A percentile compares a stretch with the other conserved stretches of the same genome.
Conservation (phyloP, 148 eudicot genomes). For the Nepenthes gracilis region DNA sequence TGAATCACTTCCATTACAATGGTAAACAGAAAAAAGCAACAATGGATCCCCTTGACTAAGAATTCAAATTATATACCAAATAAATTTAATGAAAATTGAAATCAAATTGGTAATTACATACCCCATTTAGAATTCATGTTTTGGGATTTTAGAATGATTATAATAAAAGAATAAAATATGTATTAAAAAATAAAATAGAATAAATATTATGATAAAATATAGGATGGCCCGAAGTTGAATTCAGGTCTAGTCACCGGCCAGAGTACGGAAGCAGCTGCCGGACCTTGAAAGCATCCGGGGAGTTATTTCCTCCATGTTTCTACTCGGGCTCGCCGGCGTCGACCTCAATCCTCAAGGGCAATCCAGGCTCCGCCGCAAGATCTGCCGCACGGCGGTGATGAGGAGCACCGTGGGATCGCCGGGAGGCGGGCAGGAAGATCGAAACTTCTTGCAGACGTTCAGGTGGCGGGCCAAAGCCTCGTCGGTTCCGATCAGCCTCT, state of each 20-base stretch:
- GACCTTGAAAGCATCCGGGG: slow-evolving; percentile 27
- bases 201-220: too few species aligned
- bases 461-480: slow-evolving; percentile 60
- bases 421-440: slow-evolving; percentile 43
- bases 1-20: too few species aligned
- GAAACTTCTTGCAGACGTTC: slow-evolving; percentile 52
- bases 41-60: too few species aligned
- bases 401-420: slow-evolving; percentile 37
- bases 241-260: slow-evolving; percentile 10
- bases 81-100: too few species aligned
- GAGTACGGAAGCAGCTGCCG: slow-evolving; percentile 47
- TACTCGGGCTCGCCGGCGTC: slow-evolving; percentile 55
- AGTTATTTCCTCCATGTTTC: slow-evolving; percentile 7
- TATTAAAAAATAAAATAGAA: too few species aligned
- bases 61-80: too few species aligned
- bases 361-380: slow-evolving; percentile 57
- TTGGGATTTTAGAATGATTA: too few species aligned
- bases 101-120: too few species aligned
- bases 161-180: too few species aligned
- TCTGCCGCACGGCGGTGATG: slow-evolving; percentile 54
- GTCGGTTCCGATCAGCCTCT: slow-evolving; percentile 55
- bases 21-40: too few species aligned
- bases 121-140: too few species aligned
- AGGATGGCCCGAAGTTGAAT: too few species aligned
- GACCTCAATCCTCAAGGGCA: slow-evolving; percentile 46